Evolutionary conservation across 371 early-diverging fungal species (phyloP).

Genomic region (Entomophthora muscae): DNA sequence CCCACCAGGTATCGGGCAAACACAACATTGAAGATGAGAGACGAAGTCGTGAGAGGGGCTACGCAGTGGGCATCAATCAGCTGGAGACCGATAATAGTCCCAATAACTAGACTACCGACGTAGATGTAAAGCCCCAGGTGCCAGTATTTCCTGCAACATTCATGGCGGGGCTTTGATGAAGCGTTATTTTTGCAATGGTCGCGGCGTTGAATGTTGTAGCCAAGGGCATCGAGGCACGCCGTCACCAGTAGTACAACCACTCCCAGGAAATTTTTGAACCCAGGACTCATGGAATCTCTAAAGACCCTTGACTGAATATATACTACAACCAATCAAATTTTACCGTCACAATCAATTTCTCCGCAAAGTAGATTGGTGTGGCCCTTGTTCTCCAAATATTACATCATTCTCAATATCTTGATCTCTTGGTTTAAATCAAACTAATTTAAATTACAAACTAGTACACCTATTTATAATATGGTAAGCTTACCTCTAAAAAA

Average conservation of each 20-base stretch:
- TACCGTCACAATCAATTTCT: too few relatives aligned
- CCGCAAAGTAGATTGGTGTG: too few relatives aligned
- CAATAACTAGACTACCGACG: constrained; percentile 37
- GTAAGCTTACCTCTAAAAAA: too few relatives aligned
- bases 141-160: constrained; percentile 46
- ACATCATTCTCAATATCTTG: too few relatives aligned
- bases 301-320: too few relatives aligned
- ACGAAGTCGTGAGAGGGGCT: constrained; percentile 43
- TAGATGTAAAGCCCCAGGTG: constrained; percentile 46
- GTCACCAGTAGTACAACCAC: constrained; percentile 36
- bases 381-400: too few relatives aligned
- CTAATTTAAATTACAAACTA: too few relatives aligned
- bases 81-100: constrained; percentile 35
- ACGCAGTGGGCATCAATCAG: constrained; percentile 54
- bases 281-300: neutral
- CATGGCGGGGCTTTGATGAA: constrained; percentile 25
- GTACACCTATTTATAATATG: too few relatives aligned
- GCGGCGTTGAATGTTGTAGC: constrained; percentile 39
- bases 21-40: constrained; percentile 48
- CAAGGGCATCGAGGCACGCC: constrained; percentile 45
- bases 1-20: constrained; percentile 49
- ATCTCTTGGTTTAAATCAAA: too few relatives aligned
- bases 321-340: too few relatives aligned
- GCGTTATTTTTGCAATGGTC: constrained; percentile 44
- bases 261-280: constrained; percentile 26